Evolutionary conservation across 2,329 filamentous ascomycete species (phyloP).

Genomic region (Cryphonectria japonica): DNA sequence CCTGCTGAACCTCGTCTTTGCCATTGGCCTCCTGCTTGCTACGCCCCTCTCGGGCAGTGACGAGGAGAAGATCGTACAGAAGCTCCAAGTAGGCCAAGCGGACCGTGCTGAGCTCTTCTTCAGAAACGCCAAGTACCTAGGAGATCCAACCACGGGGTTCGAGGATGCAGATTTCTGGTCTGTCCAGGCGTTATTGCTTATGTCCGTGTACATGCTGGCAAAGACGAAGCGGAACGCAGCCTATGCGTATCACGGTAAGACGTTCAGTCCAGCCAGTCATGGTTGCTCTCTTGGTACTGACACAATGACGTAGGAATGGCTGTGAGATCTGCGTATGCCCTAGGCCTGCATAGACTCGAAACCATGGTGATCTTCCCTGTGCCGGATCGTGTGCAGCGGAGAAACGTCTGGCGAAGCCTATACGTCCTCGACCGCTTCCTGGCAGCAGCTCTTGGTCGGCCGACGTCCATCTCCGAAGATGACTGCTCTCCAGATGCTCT

Average conservation of each 20-base stretch:
- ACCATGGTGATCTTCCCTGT: slow-evolving; percentile 56
- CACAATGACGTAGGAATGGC: slow-evolving; percentile 56
- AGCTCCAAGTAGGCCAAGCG: slow-evolving; percentile 49
- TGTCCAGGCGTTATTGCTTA: slow-evolving; percentile 65
- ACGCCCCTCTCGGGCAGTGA: slow-evolving; percentile 52
- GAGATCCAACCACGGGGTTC: slow-evolving; percentile 50
- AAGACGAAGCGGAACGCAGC: slow-evolving; percentile 66
- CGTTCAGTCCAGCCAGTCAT: neutral
- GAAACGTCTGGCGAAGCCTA: slow-evolving; percentile 66
- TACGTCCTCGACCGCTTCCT: slow-evolving; percentile 68
- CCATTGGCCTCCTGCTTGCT: slow-evolving; percentile 64
- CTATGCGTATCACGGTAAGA: slow-evolving; percentile 62
- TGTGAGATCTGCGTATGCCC: slow-evolving; percentile 62
- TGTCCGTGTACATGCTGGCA: slow-evolving; percentile 66
- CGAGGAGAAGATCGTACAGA: slow-evolving; percentile 55
- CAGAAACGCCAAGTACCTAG: slow-evolving; percentile 58
- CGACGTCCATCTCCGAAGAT: slow-evolving; percentile 63
- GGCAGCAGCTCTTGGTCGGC: slow-evolving; percentile 64
- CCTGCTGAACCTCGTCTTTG: slow-evolving; percentile 63
- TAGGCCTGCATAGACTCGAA: slow-evolving; percentile 66
- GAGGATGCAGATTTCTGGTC: slow-evolving; percentile 69
- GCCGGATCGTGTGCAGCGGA: slow-evolving; percentile 51
- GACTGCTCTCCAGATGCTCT: slow-evolving; percentile 61
- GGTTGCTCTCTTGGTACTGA: neutral
- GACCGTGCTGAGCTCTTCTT: slow-evolving; percentile 67